phyloP scores from a whole-genome alignment of 192 early-diverging fungal species.

The Gonapodya prolifera region DNA sequence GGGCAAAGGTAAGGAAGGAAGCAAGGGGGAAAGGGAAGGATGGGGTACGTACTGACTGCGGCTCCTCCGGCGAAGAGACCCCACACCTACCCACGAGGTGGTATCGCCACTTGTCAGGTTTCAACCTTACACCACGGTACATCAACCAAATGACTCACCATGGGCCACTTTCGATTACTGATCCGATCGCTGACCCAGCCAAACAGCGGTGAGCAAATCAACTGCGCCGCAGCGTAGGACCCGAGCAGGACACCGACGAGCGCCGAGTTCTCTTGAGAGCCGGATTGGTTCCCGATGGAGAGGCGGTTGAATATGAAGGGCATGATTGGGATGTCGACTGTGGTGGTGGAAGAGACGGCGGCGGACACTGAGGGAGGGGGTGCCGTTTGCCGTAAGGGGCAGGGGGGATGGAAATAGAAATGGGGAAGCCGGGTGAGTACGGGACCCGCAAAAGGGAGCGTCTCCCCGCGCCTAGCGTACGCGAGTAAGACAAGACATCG shows the following conservation, averaged over 20 bases:
- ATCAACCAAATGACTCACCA: slow-evolving; percentile 55
- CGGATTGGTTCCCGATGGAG: no score
- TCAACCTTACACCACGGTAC: no score
- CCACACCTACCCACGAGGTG: no score
- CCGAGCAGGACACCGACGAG: not conserved
- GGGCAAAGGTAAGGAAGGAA: no score
- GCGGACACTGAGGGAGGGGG: no score
- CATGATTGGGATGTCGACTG: not conserved
- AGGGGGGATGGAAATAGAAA: no score
- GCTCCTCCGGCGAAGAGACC: not conserved
- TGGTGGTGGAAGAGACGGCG: no score
- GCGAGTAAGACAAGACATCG: not conserved
- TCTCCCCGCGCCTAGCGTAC: not conserved
- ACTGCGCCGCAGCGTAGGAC: slow-evolving; percentile 37
- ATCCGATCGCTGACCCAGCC: slow-evolving; percentile 58
- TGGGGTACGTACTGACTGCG: not conserved
- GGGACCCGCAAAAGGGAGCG: not conserved
- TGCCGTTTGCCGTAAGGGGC: no score
- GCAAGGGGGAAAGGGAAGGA: no score
- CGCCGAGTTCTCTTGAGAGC: no score
- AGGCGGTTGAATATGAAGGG: not conserved
- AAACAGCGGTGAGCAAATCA: slow-evolving; percentile 47
- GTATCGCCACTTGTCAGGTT: no score
- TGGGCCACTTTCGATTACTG: slow-evolving; percentile 56
- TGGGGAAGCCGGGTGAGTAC: not conserved